Evolutionary conservation across 2,329 filamentous ascomycete genomes (phyloP), one percentile per base, ranked within the genome.

Genomic region (Arthrinium puccinioides): DNA sequence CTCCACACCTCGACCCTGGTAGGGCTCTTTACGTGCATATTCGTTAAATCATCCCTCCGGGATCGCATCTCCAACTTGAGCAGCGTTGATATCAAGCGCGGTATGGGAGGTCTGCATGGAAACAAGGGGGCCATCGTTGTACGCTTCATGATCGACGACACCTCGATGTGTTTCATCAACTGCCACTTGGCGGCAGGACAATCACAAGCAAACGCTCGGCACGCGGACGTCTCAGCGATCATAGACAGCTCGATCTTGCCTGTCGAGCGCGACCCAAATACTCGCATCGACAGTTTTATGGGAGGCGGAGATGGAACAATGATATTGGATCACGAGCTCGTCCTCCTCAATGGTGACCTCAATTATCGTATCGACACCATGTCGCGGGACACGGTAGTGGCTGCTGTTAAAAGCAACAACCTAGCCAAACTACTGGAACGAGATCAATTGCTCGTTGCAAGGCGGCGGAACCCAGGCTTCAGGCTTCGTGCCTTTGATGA

Each of bases 351-450:
- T 52, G 92, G 92, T 20, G 92, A 98, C 57, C 72, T 98, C 34
- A 98, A 98, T 62, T 98, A 98, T 60, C 88, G 92, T 44, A 97
- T 98, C 53, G 92, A 98, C 59, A 88, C 89, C 18, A 96, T 97
- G 78, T 87, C 87, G 14, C 85, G 92, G 34, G 87, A 97, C 52
- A 88, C 86, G 0, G 90, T 98, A 4, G 84, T 97, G 38, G 82
- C 82, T 42, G 88, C 87, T 2, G 78, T 97, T 35, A 82, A 85
- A 45, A 73, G 82, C 28, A 82, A 83, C 44, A 94, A 97, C 48
- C 70, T 97, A 3, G 54, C 70, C 20, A 94, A 95, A 55, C 74
- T 98, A 2, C 79, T 98, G 1, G 90, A 97, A 40, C 81, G 92
- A 33, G 92, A 98, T 54, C 92, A 98, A 57, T 72, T 98, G 5